These are phyloP conservation scores for Sphagnum contortum DNA, from an alignment of 225 moss, liverwort and hornwort species.

Conservation along the genomic window DNA sequence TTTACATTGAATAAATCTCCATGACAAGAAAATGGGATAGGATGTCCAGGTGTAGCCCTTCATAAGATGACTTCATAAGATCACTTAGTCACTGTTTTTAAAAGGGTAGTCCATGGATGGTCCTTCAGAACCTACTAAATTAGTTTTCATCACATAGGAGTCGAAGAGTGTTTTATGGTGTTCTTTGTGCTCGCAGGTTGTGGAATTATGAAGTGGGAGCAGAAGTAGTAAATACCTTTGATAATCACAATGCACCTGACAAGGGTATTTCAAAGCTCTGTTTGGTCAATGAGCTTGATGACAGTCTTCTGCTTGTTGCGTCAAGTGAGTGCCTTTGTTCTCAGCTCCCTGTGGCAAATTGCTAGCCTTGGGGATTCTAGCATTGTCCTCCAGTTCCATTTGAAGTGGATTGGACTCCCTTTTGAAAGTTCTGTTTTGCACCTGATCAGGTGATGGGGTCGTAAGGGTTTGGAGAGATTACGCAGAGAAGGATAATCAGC, in stretches of 20 bases:
- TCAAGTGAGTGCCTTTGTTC: constrained; percentile 49
- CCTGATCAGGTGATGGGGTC: constrained; percentile 72
- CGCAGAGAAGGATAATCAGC: constrained; percentile 66
- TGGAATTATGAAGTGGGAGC: constrained; percentile 76
- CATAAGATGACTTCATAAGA: no score
- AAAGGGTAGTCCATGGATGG: no score
- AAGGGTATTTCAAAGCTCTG: constrained; percentile 95
- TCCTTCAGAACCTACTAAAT: no score
- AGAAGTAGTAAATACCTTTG: constrained; percentile 62
- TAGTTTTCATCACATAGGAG: no score
- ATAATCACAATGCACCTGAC: constrained; percentile 88
- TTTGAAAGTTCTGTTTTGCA: neutral
- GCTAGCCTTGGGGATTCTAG: no score
- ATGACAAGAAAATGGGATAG: no score
- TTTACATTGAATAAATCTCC: no score
- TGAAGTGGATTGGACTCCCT: neutral
- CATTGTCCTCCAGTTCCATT: no score
- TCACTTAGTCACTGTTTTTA: no score
- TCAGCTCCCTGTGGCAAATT: no score
- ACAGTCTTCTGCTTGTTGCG: constrained; percentile 84
- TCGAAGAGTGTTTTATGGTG: no score
- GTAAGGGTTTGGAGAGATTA: constrained; percentile 98
- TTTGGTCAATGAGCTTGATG: constrained; percentile 87
- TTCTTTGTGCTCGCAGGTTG: constrained; percentile 39
- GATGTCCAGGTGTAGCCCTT: no score